Percentiles rank a stretch among this genome's conserved stretches.
These are phyloP conservation scores for Agaricales sp. DNA, from an alignment of 1,284 basidiomycete species.

Conservation along the genomic window DNA sequence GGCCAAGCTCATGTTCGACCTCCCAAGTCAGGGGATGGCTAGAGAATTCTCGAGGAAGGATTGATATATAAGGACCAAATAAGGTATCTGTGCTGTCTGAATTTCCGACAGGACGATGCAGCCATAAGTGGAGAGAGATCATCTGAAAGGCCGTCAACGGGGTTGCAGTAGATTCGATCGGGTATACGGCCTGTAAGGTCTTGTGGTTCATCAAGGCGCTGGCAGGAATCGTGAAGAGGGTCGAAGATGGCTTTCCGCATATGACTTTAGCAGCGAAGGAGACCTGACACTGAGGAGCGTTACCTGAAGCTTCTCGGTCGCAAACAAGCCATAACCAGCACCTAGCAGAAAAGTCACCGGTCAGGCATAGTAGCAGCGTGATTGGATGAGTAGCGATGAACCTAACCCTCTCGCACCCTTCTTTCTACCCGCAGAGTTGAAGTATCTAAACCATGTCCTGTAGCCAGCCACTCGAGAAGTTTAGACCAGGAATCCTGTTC, in stretches of 20 bases:
- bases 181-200: constrained; percentile 44
- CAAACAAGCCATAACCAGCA: constrained; percentile 65
- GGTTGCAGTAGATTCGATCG: constrained; percentile 22
- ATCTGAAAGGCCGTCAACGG: constrained; percentile 36
- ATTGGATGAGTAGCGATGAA: too few species aligned
- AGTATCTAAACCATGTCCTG: constrained; percentile 38
- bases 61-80: constrained; percentile 72
- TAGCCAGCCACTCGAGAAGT: constrained; percentile 50
- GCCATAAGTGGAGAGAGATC: constrained; percentile 51
- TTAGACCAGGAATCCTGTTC: constrained; percentile 33
- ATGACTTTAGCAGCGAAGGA: constrained; percentile 17
- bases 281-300: not conserved
- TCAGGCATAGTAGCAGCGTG: not conserved
- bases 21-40: constrained; percentile 72
- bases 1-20: constrained; percentile 21
- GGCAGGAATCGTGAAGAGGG: constrained; percentile 60
- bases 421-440: constrained; percentile 34
- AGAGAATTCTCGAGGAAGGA: constrained; percentile 58
- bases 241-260: constrained; percentile 19
- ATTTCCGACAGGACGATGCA: constrained; percentile 31
- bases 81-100: constrained; percentile 35
- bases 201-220: constrained; percentile 59
- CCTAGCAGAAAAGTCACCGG: constrained; percentile 24
- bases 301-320: constrained; percentile 14
- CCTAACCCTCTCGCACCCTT: constrained; percentile 28